Conservation (phyloP, 306 rosid species). For the Inga laurina region DNA sequence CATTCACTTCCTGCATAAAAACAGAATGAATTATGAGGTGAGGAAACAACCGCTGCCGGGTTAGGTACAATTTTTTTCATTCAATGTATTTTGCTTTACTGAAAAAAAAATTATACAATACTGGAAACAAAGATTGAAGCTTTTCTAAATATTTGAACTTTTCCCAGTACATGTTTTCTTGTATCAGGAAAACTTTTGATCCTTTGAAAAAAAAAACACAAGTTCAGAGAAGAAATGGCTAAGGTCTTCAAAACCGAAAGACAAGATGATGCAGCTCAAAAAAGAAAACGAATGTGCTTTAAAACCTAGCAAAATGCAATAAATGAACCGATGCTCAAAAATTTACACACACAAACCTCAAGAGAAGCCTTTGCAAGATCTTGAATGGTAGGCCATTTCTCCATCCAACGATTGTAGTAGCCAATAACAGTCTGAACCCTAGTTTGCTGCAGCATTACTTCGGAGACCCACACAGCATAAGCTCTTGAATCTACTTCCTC, state of each 20-base stretch:
- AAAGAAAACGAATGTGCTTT: too few relatives aligned
- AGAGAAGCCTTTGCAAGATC: conserved; percentile 77
- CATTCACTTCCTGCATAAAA: conserved; percentile 80
- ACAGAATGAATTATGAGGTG: conserved; percentile 7
- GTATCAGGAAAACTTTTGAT: too few relatives aligned
- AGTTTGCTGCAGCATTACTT: conserved; percentile 90
- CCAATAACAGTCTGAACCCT: conserved; percentile 82
- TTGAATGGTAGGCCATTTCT: conserved; percentile 78
- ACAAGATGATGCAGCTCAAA: too few relatives aligned
- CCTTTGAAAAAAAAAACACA: too few relatives aligned
- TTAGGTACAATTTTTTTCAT: not conserved
- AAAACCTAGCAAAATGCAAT: not conserved
- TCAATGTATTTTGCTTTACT: not conserved
- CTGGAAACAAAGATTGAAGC: too few relatives aligned
- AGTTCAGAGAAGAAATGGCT: not conserved
- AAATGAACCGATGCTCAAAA: not conserved
- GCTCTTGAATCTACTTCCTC: conserved; percentile 48
- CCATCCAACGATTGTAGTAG: conserved; percentile 81
- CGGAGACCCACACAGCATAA: conserved; percentile 91
- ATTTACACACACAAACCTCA: conserved; percentile 46
- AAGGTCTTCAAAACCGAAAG: not conserved
- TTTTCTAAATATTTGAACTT: too few relatives aligned
- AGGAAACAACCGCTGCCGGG: conserved; percentile 1
- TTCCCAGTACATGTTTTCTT: too few relatives aligned
- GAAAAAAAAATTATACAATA: not conserved